These are phyloP conservation scores for Flaveria trinervia DNA, from an alignment of 129 eudicot genomes.

Conservation along the genomic window DNA sequence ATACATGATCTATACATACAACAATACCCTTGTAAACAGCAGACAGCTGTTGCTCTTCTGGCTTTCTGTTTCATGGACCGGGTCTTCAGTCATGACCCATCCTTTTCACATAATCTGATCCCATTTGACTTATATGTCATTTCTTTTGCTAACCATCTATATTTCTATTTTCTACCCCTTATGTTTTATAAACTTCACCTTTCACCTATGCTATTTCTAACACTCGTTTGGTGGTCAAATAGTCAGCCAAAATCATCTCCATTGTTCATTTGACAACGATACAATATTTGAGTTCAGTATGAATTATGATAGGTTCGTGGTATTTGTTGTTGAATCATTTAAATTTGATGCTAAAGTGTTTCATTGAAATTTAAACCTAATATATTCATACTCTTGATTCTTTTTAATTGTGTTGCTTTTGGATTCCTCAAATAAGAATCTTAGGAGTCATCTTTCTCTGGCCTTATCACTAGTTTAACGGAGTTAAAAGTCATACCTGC, in stretches of 20 bases:
- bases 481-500: no score
- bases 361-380: background rate
- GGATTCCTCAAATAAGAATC: background rate
- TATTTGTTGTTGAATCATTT: no score
- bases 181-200: background rate
- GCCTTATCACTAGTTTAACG: no score
- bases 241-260: no score
- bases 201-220: background rate
- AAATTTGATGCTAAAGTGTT: background rate
- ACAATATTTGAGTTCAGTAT: no score
- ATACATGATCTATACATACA: constrained; percentile 10
- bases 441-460: no score
- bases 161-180: constrained; percentile 25
- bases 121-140: constrained; percentile 19
- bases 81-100: constrained; percentile 33
- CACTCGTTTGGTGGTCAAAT: background rate
- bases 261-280: no score
- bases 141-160: constrained; percentile 19
- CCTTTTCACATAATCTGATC: constrained; percentile 22
- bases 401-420: background rate
- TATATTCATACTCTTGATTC: no score
- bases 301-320: no score
- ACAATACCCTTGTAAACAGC: constrained; percentile 9
- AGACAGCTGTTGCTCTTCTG: constrained; percentile 41
- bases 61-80: constrained; percentile 33